These are phyloP conservation scores for Sugiyamaella smithiae DNA, from an alignment of 805 yeast genomes.

Conservation along the genomic window DNA sequence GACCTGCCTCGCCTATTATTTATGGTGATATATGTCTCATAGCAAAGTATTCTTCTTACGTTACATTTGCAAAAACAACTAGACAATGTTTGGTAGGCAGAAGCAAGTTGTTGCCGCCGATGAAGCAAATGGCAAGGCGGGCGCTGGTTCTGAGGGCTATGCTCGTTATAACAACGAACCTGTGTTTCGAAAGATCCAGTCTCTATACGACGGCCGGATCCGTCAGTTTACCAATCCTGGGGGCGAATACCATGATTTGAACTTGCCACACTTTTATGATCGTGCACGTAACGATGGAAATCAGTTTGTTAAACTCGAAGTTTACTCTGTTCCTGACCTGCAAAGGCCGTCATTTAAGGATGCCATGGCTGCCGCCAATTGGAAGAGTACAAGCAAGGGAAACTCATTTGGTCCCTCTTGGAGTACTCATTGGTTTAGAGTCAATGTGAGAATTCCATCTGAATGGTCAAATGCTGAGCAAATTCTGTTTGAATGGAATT, in stretches of 20 bases:
- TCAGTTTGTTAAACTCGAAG: constrained; percentile 55
- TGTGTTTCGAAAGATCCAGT: constrained; percentile 71
- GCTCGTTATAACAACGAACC: constrained; percentile 47
- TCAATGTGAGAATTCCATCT: constrained; percentile 61
- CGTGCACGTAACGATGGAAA: constrained; percentile 49
- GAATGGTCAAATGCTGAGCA: constrained; percentile 46
- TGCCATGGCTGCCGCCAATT: constrained; percentile 52
- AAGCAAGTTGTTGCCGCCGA: background rate
- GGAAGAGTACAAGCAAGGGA: constrained; percentile 49
- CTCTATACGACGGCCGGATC: constrained; percentile 66
- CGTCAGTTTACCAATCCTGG: constrained; percentile 68
- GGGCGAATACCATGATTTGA: constrained; percentile 72
- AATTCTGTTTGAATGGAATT: constrained; percentile 78
- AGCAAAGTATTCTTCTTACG: constrained; percentile 1
- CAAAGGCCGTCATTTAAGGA: constrained; percentile 62
- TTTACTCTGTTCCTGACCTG: constrained; percentile 71
- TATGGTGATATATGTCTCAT: background rate
- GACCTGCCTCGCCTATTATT: background rate
- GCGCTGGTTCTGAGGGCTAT: constrained; percentile 8
- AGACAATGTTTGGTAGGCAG: background rate
- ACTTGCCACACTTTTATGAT: constrained; percentile 80
- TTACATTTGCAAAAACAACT: background rate
- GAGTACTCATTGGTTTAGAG: constrained; percentile 93
- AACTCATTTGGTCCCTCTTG: constrained; percentile 90
- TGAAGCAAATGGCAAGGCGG: too few relatives aligned